Conservation (phyloP, 2,329 filamentous ascomycete genomes). For the Rutstroemia sp. region DNA sequence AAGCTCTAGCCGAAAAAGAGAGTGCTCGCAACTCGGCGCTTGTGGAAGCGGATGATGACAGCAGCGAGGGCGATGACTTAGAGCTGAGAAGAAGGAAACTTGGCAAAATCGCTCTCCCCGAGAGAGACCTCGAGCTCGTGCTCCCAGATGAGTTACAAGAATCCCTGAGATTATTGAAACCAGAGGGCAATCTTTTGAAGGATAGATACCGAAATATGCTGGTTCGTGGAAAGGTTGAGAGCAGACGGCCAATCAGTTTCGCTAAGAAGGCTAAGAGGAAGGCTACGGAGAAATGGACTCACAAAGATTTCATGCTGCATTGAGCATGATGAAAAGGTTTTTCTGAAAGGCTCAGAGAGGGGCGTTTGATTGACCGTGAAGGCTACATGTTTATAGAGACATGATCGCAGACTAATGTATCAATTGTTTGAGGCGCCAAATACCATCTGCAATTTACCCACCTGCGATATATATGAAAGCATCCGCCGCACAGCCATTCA, state of each 20-base stretch:
- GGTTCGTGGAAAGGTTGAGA: constrained; percentile 83
- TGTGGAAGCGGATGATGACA: constrained; percentile 39
- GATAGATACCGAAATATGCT: constrained; percentile 87
- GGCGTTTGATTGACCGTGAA: neutral
- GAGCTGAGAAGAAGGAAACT: constrained; percentile 65
- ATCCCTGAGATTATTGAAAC: constrained; percentile 73
- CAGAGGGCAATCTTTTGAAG: constrained; percentile 90
- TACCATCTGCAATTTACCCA: no score
- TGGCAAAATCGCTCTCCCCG: constrained; percentile 65
- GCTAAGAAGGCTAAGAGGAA: constrained; percentile 75
- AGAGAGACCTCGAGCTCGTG: constrained; percentile 74
- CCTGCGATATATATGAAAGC: no score
- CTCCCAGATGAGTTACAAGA: constrained; percentile 78
- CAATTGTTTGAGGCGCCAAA: no score
- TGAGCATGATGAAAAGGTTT: constrained; percentile 10
- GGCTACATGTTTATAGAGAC: neutral
- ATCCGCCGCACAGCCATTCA: no score
- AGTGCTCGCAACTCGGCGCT: constrained; percentile 37
- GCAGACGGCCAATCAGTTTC: constrained; percentile 69
- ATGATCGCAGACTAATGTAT: neutral
- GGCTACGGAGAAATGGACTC: constrained; percentile 90
- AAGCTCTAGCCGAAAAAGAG: constrained; percentile 54
- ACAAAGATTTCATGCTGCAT: constrained; percentile 73
- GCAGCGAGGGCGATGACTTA: constrained; percentile 51
- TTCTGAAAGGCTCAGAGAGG: neutral